phyloP scores from a whole-genome alignment of 805 yeast species.

The Lachancea cidri region DNA sequence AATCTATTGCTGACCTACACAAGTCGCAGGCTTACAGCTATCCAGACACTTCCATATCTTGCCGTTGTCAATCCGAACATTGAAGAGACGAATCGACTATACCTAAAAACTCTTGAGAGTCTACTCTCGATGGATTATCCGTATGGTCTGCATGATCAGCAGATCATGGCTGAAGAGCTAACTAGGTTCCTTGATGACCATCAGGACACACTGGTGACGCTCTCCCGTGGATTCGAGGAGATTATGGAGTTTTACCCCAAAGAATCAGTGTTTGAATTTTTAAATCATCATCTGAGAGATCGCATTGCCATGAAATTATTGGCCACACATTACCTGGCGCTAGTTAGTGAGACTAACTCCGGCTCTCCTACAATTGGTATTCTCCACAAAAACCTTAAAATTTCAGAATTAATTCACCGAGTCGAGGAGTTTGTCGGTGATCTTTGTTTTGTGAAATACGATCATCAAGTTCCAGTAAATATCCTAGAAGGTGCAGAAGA shows the following conservation, averaged over 20 bases:
- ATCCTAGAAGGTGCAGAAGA: constrained; percentile 56
- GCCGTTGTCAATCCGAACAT: constrained; percentile 84
- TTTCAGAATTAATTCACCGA: constrained; percentile 55
- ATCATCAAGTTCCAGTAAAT: constrained; percentile 56
- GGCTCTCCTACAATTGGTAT: constrained; percentile 52
- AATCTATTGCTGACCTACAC: constrained; percentile 54
- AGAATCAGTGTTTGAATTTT: constrained; percentile 51
- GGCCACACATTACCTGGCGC: constrained; percentile 76
- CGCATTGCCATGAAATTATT: constrained; percentile 82
- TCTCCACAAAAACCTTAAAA: constrained; percentile 60
- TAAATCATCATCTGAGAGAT: constrained; percentile 74
- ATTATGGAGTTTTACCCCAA: constrained; percentile 43
- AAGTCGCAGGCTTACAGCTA: constrained; percentile 64
- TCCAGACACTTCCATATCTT: constrained; percentile 75
- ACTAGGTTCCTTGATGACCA: constrained; percentile 65
- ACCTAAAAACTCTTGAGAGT: constrained; percentile 61
- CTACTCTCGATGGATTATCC: constrained; percentile 41
- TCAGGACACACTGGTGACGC: constrained; percentile 73
- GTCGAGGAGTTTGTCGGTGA: constrained; percentile 77
- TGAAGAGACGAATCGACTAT: constrained; percentile 67
- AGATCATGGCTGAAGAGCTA: constrained; percentile 47
- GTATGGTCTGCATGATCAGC: constrained; percentile 48
- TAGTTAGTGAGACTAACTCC: constrained; percentile 40
- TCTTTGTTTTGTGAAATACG: constrained; percentile 77
- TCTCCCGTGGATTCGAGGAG: constrained; percentile 80